Conservation (phyloP, 1,284 basidiomycete species). For the Trichosporon ovoides region DNA sequence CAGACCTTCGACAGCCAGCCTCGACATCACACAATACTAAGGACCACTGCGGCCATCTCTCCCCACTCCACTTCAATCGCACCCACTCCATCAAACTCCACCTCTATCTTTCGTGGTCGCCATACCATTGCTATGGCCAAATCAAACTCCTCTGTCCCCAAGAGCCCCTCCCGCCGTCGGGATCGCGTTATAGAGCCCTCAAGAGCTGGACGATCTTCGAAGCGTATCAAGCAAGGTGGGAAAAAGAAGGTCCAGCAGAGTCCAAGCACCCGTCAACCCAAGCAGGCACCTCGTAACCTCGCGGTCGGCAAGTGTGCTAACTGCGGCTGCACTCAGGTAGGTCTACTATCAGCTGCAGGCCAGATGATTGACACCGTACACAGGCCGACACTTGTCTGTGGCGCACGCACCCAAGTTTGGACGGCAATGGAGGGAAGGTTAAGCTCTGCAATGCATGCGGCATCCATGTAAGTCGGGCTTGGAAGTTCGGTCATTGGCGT, state of each 20-base stretch:
- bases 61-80: too few relatives aligned
- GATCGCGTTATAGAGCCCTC: background rate
- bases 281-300: conserved; percentile 6
- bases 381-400: conserved; percentile 9
- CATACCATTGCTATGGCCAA: background rate
- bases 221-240: background rate
- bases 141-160: background rate
- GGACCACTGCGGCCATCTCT: too few relatives aligned
- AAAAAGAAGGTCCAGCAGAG: conserved; percentile 12
- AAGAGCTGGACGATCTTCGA: too few relatives aligned
- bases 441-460: conserved; percentile 6
- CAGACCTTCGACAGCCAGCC: too few relatives aligned
- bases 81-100: background rate
- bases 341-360: background rate
- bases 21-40: too few relatives aligned
- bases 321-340: conserved; percentile 15
- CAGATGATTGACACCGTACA: background rate
- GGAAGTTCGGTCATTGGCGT: background rate
- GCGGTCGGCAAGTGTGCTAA: conserved; percentile 12
- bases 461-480: background rate
- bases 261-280: background rate
- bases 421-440: background rate
- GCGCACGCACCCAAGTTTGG: conserved; percentile 5
- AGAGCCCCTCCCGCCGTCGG: background rate
- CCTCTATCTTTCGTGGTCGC: background rate